Conservation (phyloP, 768 basidiomycete species). For the Lactifluus volemus region DNA sequence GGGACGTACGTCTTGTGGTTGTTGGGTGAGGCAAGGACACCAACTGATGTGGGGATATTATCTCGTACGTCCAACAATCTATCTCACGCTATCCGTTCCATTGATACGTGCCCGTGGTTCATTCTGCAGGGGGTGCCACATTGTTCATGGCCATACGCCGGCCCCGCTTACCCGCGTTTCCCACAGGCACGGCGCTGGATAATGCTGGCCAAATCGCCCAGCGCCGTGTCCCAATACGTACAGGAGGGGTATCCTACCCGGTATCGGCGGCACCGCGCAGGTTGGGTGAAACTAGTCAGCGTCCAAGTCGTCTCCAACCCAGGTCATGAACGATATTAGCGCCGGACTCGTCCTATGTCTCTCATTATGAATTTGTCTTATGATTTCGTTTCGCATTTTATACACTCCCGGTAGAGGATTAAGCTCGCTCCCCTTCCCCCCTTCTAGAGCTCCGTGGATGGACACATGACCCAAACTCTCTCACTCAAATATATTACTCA, state of each 20-base stretch:
- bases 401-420: too few species aligned
- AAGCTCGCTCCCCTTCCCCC: too few species aligned
- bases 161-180: not conserved
- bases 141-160: not conserved
- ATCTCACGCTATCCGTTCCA: not conserved
- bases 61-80: not conserved
- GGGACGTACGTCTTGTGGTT: not conserved
- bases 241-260: not conserved
- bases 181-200: not conserved
- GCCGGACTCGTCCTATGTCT: not conserved
- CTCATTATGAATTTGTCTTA: too few species aligned
- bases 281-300: not conserved
- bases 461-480: too few species aligned
- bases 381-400: too few species aligned
- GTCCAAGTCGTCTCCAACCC: not conserved
- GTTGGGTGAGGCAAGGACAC: not conserved
- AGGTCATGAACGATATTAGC: not conserved
- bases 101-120: not conserved
- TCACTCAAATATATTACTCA: too few species aligned
- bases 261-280: not conserved
- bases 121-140: not conserved
- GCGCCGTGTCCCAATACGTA: not conserved
- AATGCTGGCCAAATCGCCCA: not conserved
- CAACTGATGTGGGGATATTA: not conserved
- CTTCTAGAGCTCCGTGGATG: too few species aligned